These are phyloP conservation scores for Elongisporangium prolatum DNA, from an alignment of 352 stramenopile genomes.

Conservation along the genomic window DNA sequence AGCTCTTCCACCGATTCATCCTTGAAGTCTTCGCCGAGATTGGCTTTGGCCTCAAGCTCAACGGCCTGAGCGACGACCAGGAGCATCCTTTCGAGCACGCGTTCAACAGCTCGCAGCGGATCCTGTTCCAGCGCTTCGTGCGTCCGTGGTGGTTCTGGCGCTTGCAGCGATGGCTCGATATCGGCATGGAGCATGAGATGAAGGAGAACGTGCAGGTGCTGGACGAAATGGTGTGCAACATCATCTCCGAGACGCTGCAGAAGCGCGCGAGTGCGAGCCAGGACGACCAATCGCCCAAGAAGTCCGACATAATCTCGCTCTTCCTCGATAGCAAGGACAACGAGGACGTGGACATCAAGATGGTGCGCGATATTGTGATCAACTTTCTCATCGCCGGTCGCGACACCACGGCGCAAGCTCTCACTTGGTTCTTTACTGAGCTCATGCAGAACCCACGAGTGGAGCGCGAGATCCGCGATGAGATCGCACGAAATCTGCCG, in stretches of 20 bases:
- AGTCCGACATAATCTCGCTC: conserved; percentile 19
- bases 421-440: conserved; percentile 72
- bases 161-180: conserved; percentile 23
- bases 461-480: conserved; percentile 42
- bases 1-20: conserved; percentile 32
- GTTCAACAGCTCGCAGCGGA: conserved; percentile 36
- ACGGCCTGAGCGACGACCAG: conserved; percentile 8
- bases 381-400: conserved; percentile 72
- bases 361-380: conserved; percentile 69
- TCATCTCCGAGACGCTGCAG: conserved; percentile 29
- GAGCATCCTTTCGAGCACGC: conserved; percentile 33
- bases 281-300: background rate
- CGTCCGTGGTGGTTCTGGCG: conserved; percentile 39
- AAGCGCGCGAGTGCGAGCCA: background rate
- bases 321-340: conserved; percentile 36
- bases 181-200: conserved; percentile 29
- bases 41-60: conserved; percentile 39
- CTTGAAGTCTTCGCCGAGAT: conserved; percentile 50
- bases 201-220: conserved; percentile 26
- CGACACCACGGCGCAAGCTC: conserved; percentile 61
- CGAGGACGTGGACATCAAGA: conserved; percentile 25
- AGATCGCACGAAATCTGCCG: conserved; percentile 34
- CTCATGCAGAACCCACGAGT: conserved; percentile 44
- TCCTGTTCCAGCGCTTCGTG: conserved; percentile 31
- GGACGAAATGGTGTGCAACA: conserved; percentile 28